These are phyloP conservation scores for Obelidium mucronatum DNA, from an alignment of 192 early-diverging fungal species.

Conservation along the genomic window DNA sequence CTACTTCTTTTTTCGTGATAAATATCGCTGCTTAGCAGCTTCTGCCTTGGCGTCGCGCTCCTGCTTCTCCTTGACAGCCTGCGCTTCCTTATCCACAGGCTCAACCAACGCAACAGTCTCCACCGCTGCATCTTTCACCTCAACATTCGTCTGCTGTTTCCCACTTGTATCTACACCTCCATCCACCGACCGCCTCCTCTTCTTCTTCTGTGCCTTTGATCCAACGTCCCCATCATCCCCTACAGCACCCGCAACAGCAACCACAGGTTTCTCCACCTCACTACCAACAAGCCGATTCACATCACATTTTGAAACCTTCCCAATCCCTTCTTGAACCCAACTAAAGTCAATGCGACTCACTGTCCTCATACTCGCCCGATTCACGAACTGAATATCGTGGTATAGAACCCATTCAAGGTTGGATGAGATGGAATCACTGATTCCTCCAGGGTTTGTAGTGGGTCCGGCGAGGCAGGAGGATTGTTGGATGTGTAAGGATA, in stretches of 20 bases:
- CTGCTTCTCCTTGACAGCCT: not conserved
- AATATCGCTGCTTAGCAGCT: constrained; percentile 46
- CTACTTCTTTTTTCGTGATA: constrained; percentile 44
- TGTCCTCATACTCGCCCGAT: constrained; percentile 54
- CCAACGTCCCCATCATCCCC: not conserved
- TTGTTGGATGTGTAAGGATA: constrained; percentile 50
- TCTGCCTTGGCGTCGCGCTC: constrained; percentile 26
- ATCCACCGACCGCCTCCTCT: constrained; percentile 20
- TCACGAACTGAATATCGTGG: constrained; percentile 61
- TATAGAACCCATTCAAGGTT: constrained; percentile 59
- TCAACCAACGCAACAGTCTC: not conserved
- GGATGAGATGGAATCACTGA: not conserved
- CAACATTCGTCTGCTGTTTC: no score
- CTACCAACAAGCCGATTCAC: constrained; percentile 19
- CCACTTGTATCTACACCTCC: no score
- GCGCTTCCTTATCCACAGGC: constrained; percentile 12
- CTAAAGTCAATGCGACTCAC: constrained; percentile 52
- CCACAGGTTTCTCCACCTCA: not conserved
- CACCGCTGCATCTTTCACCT: not conserved
- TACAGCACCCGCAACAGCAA: not conserved
- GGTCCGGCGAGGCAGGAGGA: constrained; percentile 40
- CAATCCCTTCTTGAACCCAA: constrained; percentile 53
- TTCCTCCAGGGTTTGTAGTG: not conserved
- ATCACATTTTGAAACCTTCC: constrained; percentile 42
- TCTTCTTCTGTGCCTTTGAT: constrained; percentile 1